phyloP scores from a whole-genome alignment of 2,329 filamentous ascomycete species.

The Aspergillus eucalypticola region DNA sequence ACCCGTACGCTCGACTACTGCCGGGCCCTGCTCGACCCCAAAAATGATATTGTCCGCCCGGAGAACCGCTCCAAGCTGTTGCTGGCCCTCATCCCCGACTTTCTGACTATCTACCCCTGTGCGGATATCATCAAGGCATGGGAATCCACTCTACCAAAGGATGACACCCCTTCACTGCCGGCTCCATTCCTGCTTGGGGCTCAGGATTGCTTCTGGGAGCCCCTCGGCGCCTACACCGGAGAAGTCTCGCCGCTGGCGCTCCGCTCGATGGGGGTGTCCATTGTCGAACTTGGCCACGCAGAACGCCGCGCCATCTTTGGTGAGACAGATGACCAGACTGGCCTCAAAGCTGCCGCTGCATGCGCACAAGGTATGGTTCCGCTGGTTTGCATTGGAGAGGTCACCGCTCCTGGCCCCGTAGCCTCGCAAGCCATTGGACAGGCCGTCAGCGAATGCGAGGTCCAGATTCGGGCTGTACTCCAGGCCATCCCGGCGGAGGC shows the following conservation, averaged over 20 bases:
- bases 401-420: slow-evolving; percentile 51
- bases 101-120: slow-evolving; percentile 62
- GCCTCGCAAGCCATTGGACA: slow-evolving; percentile 52
- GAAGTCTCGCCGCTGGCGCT: slow-evolving; percentile 72
- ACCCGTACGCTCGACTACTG: slow-evolving; percentile 59
- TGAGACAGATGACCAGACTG: slow-evolving; percentile 70
- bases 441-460: slow-evolving; percentile 66
- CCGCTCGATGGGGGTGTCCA: slow-evolving; percentile 64
- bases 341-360: slow-evolving; percentile 68
- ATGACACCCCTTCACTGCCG: slow-evolving; percentile 29
- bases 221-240: slow-evolving; percentile 73
- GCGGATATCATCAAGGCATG: slow-evolving; percentile 41
- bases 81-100: slow-evolving; percentile 77
- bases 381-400: slow-evolving; percentile 78
- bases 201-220: slow-evolving; percentile 72
- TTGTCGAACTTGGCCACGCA: slow-evolving; percentile 80
- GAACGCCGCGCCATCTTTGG: slow-evolving; percentile 71
- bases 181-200: slow-evolving; percentile 66
- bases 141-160: slow-evolving; percentile 23
- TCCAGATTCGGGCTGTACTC: slow-evolving; percentile 67
- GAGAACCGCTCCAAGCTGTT: slow-evolving; percentile 57
- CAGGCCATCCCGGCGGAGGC: slow-evolving; percentile 60
- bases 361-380: slow-evolving; percentile 71
- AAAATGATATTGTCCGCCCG: slow-evolving; percentile 47
- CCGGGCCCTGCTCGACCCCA: slow-evolving; percentile 49